Conservation (phyloP, 2,329 filamentous ascomycete genomes). For the Colletotrichum nymphaeae region DNA sequence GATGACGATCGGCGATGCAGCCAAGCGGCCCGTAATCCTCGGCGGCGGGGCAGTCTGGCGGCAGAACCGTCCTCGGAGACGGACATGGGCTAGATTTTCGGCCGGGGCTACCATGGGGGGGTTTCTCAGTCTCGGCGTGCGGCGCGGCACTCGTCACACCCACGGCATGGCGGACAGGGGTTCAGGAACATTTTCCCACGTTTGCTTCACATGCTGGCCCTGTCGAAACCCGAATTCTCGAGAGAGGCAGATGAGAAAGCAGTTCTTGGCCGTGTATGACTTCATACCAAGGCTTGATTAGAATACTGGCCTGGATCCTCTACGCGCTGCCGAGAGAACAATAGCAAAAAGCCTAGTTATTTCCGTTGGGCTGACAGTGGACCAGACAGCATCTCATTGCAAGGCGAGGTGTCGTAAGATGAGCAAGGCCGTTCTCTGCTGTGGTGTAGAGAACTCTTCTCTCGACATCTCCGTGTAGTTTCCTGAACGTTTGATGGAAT, state of each 20-base stretch:
- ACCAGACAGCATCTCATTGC: not conserved
- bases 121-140: slow-evolving; percentile 1
- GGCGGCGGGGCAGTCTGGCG: slow-evolving; percentile 19
- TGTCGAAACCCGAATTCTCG: not conserved
- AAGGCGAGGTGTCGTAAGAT: too few species aligned
- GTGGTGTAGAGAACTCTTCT: not conserved
- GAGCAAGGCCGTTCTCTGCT: not conserved
- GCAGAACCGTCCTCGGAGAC: not conserved
- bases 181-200: not conserved
- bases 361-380: not conserved
- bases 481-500: not conserved
- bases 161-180: not conserved
- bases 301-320: not conserved
- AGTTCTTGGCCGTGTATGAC: slow-evolving; percentile 14
- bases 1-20: slow-evolving; percentile 21
- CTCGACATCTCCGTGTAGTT: not conserved
- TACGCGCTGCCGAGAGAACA: not conserved
- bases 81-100: too few species aligned
- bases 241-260: not conserved
- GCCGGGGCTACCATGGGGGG: too few species aligned
- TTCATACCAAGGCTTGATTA: slow-evolving; percentile 31
- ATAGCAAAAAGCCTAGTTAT: not conserved
- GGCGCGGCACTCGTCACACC: slow-evolving; percentile 32
- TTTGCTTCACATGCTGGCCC: not conserved
- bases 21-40: slow-evolving; percentile 21